Evolutionary conservation across 768 basidiomycete species (phyloP), one percentile per base, ranked within the genome.

Genomic region (Pleurotus sapidus): DNA sequence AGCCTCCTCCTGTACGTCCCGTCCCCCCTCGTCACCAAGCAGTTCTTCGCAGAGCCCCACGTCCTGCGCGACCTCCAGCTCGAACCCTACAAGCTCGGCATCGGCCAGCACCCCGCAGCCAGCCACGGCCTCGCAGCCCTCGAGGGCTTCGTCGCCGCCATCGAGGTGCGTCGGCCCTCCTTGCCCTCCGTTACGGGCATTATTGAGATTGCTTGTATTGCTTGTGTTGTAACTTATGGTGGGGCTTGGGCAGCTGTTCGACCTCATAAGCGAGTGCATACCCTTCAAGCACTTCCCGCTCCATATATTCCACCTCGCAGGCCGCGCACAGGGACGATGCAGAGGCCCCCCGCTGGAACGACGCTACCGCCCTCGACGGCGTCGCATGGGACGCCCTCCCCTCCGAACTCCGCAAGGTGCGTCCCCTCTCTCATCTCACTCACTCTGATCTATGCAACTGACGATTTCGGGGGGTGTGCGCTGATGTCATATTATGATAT

Each of bases 61-160:
- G 70, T 85, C 39, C 65, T 74, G 3, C 76, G 72, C 54, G 76
- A 81, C 49, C 70, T 88, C 58, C 72, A 72, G 12, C 77, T 83
- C 0, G 75, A 79, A 3, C 66, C 68, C 4, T 60, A 65, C 9
- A 77, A 75, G 30, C 69, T 87, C 5, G 87, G 86, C 2, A 74
- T 90, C 15, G 88, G 88, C 3, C 70, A 75, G 57, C 82, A 82
- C 1, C 76, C 74, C 46, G 76, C 77, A 6, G 80, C 79, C 5
- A 67, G 67, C 25, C 68, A 64, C 57, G 88, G 88, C 1, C 78
- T 89, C 80, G 85, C 87, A 24, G 84, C 85, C 3, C 70, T 91
- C 5, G 89, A 91, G 57, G 89, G 85, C 6, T 67, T 89, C 11
- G 84, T 87, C 12, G 84, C 88, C 15, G 84, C 83, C 30, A 69